Evolutionary conservation across 768 basidiomycete species (phyloP).

Genomic region (Tylopilus balloui): DNA sequence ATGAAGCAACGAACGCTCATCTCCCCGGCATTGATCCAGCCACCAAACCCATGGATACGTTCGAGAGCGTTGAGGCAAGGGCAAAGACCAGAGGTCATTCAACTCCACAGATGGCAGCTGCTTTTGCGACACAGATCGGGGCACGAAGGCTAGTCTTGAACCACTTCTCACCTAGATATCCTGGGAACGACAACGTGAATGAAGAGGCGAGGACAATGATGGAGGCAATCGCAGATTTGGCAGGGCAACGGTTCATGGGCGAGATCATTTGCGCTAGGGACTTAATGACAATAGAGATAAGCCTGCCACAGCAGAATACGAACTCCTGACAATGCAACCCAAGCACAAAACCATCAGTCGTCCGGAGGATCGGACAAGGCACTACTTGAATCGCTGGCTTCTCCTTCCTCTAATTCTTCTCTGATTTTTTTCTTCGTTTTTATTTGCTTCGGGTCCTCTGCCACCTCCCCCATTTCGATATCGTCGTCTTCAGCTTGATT

Average conservation of each 20-base stretch:
- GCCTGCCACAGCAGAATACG: conserved; percentile 27
- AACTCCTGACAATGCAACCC: conserved; percentile 6
- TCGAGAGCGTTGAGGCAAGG: conserved; percentile 54
- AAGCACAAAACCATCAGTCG: conserved; percentile 27
- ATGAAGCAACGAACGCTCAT: conserved; percentile 89
- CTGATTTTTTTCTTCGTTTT: conserved; percentile 47
- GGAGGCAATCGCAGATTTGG: conserved; percentile 57
- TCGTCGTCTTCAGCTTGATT: conserved; percentile 48
- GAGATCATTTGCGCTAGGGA: conserved; percentile 69
- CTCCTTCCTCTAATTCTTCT: conserved; percentile 83
- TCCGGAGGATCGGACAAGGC: conserved; percentile 75
- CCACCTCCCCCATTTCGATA: conserved; percentile 90
- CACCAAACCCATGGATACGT: conserved; percentile 60
- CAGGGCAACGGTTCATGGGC: conserved; percentile 49
- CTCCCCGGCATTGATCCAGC: conserved; percentile 58
- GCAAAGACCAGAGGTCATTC: conserved; percentile 81
- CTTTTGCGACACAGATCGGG: conserved; percentile 63
- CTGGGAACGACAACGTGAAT: conserved; percentile 55
- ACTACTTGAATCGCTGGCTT: conserved; percentile 78
- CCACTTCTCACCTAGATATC: conserved; percentile 81
- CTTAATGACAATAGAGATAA: conserved; percentile 65
- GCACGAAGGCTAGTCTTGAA: conserved; percentile 69
- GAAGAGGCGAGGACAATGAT: conserved; percentile 51
- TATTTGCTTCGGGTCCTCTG: conserved; percentile 57
- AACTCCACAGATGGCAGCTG: conserved; percentile 87